Evolutionary conservation across 139 green algal species (phyloP).

Genomic region (Asterochloris sp.): DNA sequence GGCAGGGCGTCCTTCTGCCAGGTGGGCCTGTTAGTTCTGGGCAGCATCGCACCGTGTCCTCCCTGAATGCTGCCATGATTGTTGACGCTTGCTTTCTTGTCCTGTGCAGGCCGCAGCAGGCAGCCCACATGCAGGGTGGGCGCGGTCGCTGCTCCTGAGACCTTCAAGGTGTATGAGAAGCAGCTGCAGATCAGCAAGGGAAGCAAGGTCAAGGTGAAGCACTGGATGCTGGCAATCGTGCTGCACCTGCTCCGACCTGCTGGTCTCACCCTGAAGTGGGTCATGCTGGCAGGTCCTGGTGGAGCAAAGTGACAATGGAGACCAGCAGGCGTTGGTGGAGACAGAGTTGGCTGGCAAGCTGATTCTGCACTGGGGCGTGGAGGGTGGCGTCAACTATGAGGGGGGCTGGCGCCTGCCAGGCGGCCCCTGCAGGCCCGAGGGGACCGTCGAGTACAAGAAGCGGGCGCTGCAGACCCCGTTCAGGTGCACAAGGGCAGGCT

Average conservation of each 20-base stretch:
- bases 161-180: constrained; percentile 19
- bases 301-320: constrained; percentile 13
- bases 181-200: neutral
- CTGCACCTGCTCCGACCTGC: neutral
- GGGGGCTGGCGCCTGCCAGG: constrained; percentile 85
- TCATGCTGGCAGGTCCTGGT: constrained; percentile 11
- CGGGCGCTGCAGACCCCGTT: constrained; percentile 92
- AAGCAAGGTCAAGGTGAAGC: constrained; percentile 11
- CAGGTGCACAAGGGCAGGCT: constrained; percentile 13
- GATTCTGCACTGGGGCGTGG: constrained; percentile 92
- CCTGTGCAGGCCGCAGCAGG: no score
- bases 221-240: neutral
- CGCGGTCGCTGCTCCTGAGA: constrained; percentile 2
- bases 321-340: constrained; percentile 39
- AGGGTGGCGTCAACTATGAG: constrained; percentile 77
- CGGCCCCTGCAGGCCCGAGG: constrained; percentile 51
- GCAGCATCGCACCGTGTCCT: no score
- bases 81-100: no score
- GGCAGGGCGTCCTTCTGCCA: no score
- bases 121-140: no score
- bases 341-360: constrained; percentile 50
- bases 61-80: no score
- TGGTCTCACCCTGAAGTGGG: neutral
- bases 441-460: constrained; percentile 92
- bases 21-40: no score